Conservation (phyloP, 1,139 yeast genomes). For the Kodamaea ohmeri region DNA sequence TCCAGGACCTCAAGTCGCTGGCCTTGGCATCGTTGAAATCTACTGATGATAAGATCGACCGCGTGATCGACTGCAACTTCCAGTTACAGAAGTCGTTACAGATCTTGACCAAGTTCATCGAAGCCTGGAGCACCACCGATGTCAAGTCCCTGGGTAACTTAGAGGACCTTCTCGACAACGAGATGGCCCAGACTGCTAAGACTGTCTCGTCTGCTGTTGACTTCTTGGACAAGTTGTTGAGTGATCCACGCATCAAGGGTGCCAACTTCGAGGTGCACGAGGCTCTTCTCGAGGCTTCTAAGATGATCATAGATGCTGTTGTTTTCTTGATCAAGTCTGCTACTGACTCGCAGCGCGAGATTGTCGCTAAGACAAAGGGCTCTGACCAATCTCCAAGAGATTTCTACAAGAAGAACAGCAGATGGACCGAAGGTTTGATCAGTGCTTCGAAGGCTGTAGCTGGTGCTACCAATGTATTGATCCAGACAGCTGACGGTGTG, state of each 20-base stretch:
- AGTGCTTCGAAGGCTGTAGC: constrained; percentile 92
- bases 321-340: constrained; percentile 72
- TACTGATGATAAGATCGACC: constrained; percentile 71
- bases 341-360: constrained; percentile 79
- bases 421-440: constrained; percentile 93
- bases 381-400: constrained; percentile 69
- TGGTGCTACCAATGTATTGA: constrained; percentile 73
- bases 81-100: constrained; percentile 73
- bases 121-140: constrained; percentile 47
- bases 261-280: constrained; percentile 72
- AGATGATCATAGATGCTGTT: constrained; percentile 79
- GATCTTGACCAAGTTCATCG: constrained; percentile 53
- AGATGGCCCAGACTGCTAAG: constrained; percentile 68
- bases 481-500: constrained; percentile 85
- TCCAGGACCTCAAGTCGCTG: constrained; percentile 57
- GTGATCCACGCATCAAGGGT: constrained; percentile 50
- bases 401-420: constrained; percentile 80
- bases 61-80: constrained; percentile 72
- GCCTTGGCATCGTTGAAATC: constrained; percentile 46
- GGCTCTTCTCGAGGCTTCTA: constrained; percentile 74
- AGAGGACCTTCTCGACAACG: constrained; percentile 68
- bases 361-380: constrained; percentile 72
- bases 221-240: constrained; percentile 54
- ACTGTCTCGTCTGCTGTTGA: constrained; percentile 67
- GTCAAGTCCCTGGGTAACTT: constrained; percentile 50